Percentiles rank a stretch among this genome's conserved stretches.
Conservation (phyloP, 83 land plant species). For the Thuja plicata region DNA sequence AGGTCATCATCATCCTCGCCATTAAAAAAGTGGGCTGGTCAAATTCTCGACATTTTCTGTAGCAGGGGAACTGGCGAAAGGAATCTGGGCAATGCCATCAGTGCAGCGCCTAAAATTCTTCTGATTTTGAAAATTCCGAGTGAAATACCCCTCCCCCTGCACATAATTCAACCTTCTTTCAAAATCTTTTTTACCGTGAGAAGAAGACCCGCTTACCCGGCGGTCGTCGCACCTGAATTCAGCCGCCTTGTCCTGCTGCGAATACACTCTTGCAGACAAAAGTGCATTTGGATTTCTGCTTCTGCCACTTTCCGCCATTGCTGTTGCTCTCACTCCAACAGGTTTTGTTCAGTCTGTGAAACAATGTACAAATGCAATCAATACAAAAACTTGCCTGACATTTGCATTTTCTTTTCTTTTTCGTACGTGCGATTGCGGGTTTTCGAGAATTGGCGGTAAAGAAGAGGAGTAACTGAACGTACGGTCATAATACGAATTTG, state of each 20-base stretch:
- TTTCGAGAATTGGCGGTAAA: too few relatives aligned
- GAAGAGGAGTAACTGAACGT: too few relatives aligned
- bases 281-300: background rate
- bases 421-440: background rate
- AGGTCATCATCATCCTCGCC: background rate
- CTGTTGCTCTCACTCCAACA: background rate
- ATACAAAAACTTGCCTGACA: background rate
- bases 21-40: background rate
- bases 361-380: background rate
- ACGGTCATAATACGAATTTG: too few relatives aligned
- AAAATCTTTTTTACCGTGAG: background rate
- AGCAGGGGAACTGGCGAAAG: background rate
- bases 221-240: background rate
- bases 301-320: background rate
- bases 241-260: background rate
- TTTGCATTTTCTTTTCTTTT: background rate
- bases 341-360: background rate
- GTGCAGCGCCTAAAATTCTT: background rate
- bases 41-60: background rate
- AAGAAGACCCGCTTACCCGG: background rate
- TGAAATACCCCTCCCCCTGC: background rate
- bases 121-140: background rate
- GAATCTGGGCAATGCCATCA: background rate
- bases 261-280: background rate
- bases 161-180: background rate